Percentiles rank a stretch among this genome's conserved stretches.
Conservation (phyloP, 2,329 filamentous ascomycete genomes). For the Penicillium rolfsii region DNA sequence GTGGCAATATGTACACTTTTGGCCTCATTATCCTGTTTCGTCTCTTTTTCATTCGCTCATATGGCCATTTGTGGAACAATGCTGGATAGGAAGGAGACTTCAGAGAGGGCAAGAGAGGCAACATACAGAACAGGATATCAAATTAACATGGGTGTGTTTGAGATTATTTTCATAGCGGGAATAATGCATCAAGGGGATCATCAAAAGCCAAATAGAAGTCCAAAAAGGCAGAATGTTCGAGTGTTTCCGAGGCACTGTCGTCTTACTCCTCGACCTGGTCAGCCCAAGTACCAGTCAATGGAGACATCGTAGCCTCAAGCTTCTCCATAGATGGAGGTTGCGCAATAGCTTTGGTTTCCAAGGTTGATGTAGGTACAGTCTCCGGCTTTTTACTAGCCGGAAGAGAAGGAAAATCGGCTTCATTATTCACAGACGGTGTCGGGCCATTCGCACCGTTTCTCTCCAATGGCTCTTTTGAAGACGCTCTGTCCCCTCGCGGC, state of each 20-base stretch:
- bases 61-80: no score
- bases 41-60: no score
- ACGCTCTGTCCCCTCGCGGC: conserved; percentile 28
- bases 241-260: not conserved
- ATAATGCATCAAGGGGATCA: conserved; percentile 2
- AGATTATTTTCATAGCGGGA: not conserved
- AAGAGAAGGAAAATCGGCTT: conserved; percentile 43
- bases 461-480: conserved; percentile 24
- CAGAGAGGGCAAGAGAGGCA: no score
- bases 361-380: conserved; percentile 5
- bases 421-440: conserved; percentile 33
- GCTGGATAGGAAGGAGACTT: no score
- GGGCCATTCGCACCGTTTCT: conserved; percentile 21
- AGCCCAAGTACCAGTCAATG: conserved; percentile 38
- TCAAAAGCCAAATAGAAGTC: conserved; percentile 1
- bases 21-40: no score
- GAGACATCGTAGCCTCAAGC: conserved; percentile 34
- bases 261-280: conserved; percentile 38
- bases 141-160: not conserved
- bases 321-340: conserved; percentile 25
- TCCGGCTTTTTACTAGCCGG: conserved; percentile 34
- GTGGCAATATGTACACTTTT: no score
- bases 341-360: conserved; percentile 12
- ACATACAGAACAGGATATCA: not conserved
- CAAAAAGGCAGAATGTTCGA: not conserved